A percentile compares a stretch with the other conserved stretches of the same genome.
Conservation (phyloP, 2,329 filamentous ascomycete genomes). For the Aspergillus sp. region DNA sequence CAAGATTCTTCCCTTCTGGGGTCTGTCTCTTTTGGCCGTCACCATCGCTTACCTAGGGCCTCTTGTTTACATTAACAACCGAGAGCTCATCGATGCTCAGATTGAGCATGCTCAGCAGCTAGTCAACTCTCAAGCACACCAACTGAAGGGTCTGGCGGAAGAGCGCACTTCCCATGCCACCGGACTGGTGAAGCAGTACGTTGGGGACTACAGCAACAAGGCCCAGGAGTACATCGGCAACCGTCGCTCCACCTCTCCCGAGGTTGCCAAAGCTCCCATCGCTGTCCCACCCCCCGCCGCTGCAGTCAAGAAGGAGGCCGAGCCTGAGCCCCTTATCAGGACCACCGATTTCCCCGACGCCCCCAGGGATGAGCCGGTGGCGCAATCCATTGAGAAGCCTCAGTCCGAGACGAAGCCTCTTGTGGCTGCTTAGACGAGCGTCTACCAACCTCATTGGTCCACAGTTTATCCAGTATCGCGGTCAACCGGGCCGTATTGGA, state of each 20-base stretch:
- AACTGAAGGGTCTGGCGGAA: constrained; percentile 60
- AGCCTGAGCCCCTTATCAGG: constrained; percentile 40
- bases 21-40: constrained; percentile 58
- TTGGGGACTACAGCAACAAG: constrained; percentile 61
- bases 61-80: constrained; percentile 65
- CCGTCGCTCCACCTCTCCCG: constrained; percentile 35
- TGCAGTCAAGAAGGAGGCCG: constrained; percentile 33
- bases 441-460: background rate
- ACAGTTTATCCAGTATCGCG: background rate
- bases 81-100: constrained; percentile 62
- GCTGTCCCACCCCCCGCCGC: constrained; percentile 9
- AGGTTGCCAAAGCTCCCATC: constrained; percentile 26
- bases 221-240: constrained; percentile 56
- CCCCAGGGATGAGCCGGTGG: constrained; percentile 40
- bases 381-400: constrained; percentile 30
- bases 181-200: constrained; percentile 58
- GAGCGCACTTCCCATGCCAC: constrained; percentile 60
- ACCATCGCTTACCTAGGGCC: constrained; percentile 59
- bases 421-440: constrained; percentile 26
- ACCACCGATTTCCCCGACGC: constrained; percentile 53
- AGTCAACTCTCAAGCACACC: constrained; percentile 58
- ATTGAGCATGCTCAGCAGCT: constrained; percentile 55
- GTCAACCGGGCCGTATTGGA: background rate
- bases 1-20: constrained; percentile 66
- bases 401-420: constrained; percentile 35